Conservation (phyloP, 257 asterid species). For the Penstemon barbatus region DNA sequence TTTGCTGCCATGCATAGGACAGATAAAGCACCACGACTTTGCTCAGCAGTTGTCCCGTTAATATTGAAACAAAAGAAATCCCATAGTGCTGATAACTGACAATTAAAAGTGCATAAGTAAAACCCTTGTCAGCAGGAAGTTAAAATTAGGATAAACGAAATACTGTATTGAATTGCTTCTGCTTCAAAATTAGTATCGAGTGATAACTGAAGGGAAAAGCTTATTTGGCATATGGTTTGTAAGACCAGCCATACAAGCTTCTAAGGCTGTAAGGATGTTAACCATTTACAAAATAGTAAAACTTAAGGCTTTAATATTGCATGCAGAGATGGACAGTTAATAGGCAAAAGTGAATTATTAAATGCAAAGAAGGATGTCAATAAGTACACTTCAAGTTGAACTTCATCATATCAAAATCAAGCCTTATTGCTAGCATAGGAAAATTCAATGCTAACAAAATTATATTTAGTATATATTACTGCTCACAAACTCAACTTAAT, state of each 20-base stretch:
- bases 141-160: background rate
- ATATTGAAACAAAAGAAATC: slow-evolving; percentile 95
- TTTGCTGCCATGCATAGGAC: slow-evolving; percentile 95
- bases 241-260: background rate
- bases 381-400: background rate
- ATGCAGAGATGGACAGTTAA: background rate
- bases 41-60: slow-evolving; percentile 86
- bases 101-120: slow-evolving; percentile 24
- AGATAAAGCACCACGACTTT: slow-evolving; percentile 95
- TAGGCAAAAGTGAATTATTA: background rate
- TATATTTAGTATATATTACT: background rate
- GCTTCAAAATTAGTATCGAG: background rate
- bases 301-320: background rate
- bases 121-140: slow-evolving; percentile 2
- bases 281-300: background rate
- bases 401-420: background rate
- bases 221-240: background rate
- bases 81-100: slow-evolving; percentile 93
- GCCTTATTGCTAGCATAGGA: background rate
- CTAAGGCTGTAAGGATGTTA: background rate
- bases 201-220: background rate
- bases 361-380: background rate
- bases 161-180: slow-evolving; percentile 10
- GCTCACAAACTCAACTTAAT: background rate
- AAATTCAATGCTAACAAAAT: background rate